A percentile compares a stretch with the other conserved stretches of the same genome.
Conservation (phyloP, 148 eudicot species). For the Amaranthus cruentus region DNA sequence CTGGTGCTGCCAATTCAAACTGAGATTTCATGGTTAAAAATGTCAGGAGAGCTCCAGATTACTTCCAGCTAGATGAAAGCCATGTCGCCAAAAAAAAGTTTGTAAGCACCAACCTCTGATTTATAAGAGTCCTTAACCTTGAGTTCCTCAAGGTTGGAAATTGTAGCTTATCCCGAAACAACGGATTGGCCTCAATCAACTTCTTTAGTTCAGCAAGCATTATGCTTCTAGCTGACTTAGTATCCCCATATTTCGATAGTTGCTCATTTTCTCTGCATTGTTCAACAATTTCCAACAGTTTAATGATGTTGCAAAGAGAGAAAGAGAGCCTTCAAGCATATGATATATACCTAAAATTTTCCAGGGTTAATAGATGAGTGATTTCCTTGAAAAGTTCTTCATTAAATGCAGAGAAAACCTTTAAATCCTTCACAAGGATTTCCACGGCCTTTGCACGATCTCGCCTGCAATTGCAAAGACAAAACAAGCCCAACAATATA, state of each 20-base stretch:
- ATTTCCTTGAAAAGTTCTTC: constrained; percentile 84
- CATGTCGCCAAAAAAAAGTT: not conserved
- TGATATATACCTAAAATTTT: constrained; percentile 59
- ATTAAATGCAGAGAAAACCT: constrained; percentile 77
- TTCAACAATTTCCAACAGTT: not conserved
- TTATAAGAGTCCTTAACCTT: constrained; percentile 72
- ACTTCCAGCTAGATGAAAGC: not conserved
- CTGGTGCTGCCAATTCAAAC: constrained; percentile 98
- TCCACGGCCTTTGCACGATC: constrained; percentile 79
- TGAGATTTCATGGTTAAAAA: constrained; percentile 25
- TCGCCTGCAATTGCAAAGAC: constrained; percentile 32
- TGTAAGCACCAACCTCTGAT: constrained; percentile 55
- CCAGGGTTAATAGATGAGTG: constrained; percentile 63
- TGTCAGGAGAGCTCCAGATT: constrained; percentile 10
- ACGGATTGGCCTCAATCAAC: constrained; percentile 89
- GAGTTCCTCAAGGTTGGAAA: constrained; percentile 71
- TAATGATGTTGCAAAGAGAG: not conserved
- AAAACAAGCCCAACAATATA: constrained; percentile 4
- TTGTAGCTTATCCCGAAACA: constrained; percentile 77
- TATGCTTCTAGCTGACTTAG: constrained; percentile 80
- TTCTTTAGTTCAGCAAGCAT: constrained; percentile 81
- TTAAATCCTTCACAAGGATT: constrained; percentile 77
- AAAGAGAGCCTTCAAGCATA: not conserved
- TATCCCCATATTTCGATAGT: constrained; percentile 83
- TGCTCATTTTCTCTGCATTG: constrained; percentile 76